These are phyloP conservation scores for Plicaturopsis crispa DNA, from an alignment of 768 basidiomycete genomes.

Conservation along the genomic window DNA sequence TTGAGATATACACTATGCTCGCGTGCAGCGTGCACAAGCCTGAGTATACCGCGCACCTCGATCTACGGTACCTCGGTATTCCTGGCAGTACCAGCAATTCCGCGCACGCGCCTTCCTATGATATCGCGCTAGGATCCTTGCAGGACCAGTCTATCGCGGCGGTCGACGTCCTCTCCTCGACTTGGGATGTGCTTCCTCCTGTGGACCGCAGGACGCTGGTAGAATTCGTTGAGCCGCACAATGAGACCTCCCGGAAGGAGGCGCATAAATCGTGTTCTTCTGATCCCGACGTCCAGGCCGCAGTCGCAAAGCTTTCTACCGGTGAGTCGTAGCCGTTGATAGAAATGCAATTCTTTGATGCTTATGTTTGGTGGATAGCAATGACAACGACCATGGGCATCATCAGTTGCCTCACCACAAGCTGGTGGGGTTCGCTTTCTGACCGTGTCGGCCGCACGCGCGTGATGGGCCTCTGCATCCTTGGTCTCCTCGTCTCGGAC, in stretches of 20 bases:
- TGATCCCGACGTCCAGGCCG: slow-evolving; percentile 70
- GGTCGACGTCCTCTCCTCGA: too few relatives aligned
- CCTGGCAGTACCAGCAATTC: neutral
- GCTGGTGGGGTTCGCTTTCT: slow-evolving; percentile 83
- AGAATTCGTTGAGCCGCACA: neutral
- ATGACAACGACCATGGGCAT: slow-evolving; percentile 63
- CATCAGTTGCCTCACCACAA: slow-evolving; percentile 70
- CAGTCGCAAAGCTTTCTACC: slow-evolving; percentile 57
- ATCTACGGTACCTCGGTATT: neutral
- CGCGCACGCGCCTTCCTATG: neutral
- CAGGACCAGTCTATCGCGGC: neutral
- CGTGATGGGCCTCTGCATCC: slow-evolving; percentile 52
- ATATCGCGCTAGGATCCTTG: neutral
- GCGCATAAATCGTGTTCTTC: slow-evolving; percentile 43
- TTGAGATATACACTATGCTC: slow-evolving; percentile 69
- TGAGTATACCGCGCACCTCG: slow-evolving; percentile 24
- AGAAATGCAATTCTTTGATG: neutral
- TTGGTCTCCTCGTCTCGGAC: slow-evolving; percentile 58
- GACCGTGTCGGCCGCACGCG: slow-evolving; percentile 69
- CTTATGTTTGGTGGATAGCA: slow-evolving; percentile 28
- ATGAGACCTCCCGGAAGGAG: neutral
- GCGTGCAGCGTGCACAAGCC: slow-evolving; percentile 65
- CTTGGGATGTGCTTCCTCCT: too few relatives aligned
- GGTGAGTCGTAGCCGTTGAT: slow-evolving; percentile 32
- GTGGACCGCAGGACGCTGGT: too few relatives aligned